Evolutionary conservation across 768 basidiomycete species (phyloP), one percentile per base, ranked within the genome.

Genomic region (Trametes cingulata): DNA sequence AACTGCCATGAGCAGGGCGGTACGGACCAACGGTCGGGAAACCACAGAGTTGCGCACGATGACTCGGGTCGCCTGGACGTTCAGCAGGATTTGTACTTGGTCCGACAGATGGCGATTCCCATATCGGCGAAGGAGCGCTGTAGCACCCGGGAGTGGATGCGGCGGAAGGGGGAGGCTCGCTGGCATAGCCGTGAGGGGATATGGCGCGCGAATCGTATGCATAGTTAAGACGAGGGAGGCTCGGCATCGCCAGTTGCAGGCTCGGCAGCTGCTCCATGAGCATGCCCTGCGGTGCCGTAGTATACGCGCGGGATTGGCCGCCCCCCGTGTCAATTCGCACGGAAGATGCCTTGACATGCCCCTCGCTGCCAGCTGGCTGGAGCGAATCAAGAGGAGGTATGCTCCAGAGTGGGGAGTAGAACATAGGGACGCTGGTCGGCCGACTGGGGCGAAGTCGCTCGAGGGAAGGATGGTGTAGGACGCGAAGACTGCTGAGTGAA

Each of bases 401-500:
- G 41, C 56, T 52, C 17, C 52, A 58, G 24, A 63, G 52, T 13
- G 61, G 61, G 45, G 56, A 63, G 51, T 54, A 56, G 24, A 58
- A 49, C 33, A 58, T 47, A 20, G 61, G 61, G 27, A 58, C 53
- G 48, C 56, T 58, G 4, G 61, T 36, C 1, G 46, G 61, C 15
- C 49, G 47, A n/a, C 39, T 42, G 9, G 49, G 50, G 6, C 61
- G 61, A 8, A 63, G 61, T 2, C 61, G 56, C 33, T 63, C 61
- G 13, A 63, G 35, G 13, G 61, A 63, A 1, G 61, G 61, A 29
- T 63, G 61, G 39, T 63, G 61, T 14, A 63, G 47, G 47, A 54
- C 55, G 12, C 61, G 56, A 1, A 63, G 61, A 35, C 61, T 63
- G 52, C 61, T 58, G 13, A 58, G 51, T 6, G 61, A 63, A 47